Percentiles rank a stretch among this genome's conserved stretches.
Evolutionary conservation across 2,329 filamentous ascomycete genomes (phyloP).

Genomic region (Talaromyces albobiverticillius): DNA sequence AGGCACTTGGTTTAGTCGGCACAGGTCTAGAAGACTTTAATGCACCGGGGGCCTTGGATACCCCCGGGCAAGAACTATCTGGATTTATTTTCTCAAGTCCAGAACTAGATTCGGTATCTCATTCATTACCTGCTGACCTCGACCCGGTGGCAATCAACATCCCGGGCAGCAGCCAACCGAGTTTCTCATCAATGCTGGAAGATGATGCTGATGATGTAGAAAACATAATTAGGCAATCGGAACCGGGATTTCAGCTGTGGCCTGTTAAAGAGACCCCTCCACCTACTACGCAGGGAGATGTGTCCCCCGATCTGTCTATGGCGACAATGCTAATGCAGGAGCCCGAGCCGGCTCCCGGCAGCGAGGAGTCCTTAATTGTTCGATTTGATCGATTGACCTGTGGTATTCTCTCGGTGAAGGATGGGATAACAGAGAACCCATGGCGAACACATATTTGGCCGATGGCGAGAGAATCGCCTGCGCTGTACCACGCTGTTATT

Average conservation of each 20-base stretch:
- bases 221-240: conserved; percentile 49
- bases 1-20: conserved; percentile 3
- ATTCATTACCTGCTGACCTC: conserved; percentile 8
- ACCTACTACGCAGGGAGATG: neutral
- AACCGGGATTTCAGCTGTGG: conserved; percentile 32
- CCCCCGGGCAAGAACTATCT: conserved; percentile 2
- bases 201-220: conserved; percentile 51
- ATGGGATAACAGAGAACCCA: conserved; percentile 66
- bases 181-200: conserved; percentile 32
- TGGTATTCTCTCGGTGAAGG: conserved; percentile 68
- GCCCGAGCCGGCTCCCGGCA: conserved; percentile 43
- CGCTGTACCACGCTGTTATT: conserved; percentile 65
- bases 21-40: conserved; percentile 6
- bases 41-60: neutral
- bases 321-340: conserved; percentile 40
- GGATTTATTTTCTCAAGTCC: conserved; percentile 13
- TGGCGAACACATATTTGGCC: conserved; percentile 72
- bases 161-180: conserved; percentile 21
- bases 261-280: conserved; percentile 28
- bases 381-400: conserved; percentile 66
- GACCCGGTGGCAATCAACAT: conserved; percentile 12
- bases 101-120: conserved; percentile 10
- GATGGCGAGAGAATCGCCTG: conserved; percentile 60
- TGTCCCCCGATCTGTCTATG: conserved; percentile 5
- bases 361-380: conserved; percentile 60